Base-by-base conservation (phyloP, 371 early-diverging fungal genomes). In the Mucor velutinosus region DNA sequence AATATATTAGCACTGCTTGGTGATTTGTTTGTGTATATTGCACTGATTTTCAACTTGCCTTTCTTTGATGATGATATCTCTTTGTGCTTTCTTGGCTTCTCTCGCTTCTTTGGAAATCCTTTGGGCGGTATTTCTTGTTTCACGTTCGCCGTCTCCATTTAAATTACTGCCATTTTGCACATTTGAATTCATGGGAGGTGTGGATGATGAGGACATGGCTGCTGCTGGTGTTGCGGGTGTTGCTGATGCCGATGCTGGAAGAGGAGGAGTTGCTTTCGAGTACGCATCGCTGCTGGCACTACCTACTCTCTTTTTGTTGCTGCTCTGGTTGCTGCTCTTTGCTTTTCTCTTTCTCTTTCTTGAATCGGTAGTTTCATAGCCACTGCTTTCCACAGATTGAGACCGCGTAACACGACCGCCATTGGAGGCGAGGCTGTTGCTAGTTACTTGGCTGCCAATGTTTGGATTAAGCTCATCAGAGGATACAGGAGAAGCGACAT, bases 361-460 rank as follows among this genome's bases (percentile, higher is more conserved):
- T 14, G 68, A 60, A 23, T 67, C 67, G 0, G 64, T 57, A 25
- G 69, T 68, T 56, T 73, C 70, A 30, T 69, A 73, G 6, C 66
- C 71, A 65, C 64, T 74, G 10, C 71, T 66, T 25, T 76, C 74
- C 49, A 73, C 68, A 19, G 76, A 76, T 32, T 70, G 71, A 17
- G 76, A 71, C 37, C 74, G 74, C 69, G 74, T 71, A 35, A 67
- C 62, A 58, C 62, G 56, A n/a, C 61, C 57, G 12, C 37, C 67
- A 61, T 49, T 59, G 27, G 53, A 53, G 14, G 27, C 23, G 27
- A 53, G 53, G 27, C 53, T 53, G 14, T 15, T 53, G 14, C 14
- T 53, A 27, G 53, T 27, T 23, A 8, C 25, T 27, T 37, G 37
- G n/a, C 17, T 60, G 17, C 41, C 49, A 33, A 32, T 56, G 57